Evolutionary conservation across 2,329 filamentous ascomycete species (phyloP).

Genomic region (Harringtonia lauricola): DNA sequence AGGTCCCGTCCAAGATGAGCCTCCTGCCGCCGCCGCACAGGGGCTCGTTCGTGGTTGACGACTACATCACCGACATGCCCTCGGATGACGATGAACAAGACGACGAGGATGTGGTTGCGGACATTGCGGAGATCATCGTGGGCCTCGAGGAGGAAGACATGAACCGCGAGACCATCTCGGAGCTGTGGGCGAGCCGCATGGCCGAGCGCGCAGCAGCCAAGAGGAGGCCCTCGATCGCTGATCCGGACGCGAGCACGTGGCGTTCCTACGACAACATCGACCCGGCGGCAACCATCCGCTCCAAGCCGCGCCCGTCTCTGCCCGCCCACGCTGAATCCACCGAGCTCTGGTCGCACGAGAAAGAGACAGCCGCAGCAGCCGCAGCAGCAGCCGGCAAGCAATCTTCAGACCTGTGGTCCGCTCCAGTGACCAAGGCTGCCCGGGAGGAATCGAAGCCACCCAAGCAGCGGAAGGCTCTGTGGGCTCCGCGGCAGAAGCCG

Average conservation of each 20-base stretch:
- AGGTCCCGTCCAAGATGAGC: slow-evolving; percentile 40
- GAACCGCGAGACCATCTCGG: neutral
- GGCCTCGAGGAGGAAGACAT: slow-evolving; percentile 7
- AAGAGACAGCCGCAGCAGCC: neutral
- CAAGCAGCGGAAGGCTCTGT: neutral
- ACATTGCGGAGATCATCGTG: neutral
- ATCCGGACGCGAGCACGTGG: slow-evolving; percentile 27
- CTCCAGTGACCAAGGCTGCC: neutral
- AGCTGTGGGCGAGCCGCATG: slow-evolving; percentile 3
- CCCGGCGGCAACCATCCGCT: slow-evolving; percentile 15
- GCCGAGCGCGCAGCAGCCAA: neutral
- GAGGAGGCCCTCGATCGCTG: slow-evolving; percentile 16
- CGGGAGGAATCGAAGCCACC: neutral
- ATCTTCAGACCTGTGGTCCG: neutral
- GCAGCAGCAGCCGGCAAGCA: neutral
- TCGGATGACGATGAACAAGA: slow-evolving; percentile 18
- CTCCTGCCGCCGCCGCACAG: slow-evolving; percentile 26
- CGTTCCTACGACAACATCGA: slow-evolving; percentile 18
- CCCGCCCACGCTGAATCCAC: slow-evolving; percentile 18
- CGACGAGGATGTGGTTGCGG: slow-evolving; percentile 14
- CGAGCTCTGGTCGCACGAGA: slow-evolving; percentile 6
- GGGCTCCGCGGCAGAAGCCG: too few species aligned
- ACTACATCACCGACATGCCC: slow-evolving; percentile 21
- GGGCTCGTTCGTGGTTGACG: slow-evolving; percentile 17
- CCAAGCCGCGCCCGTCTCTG: slow-evolving; percentile 18